Evolutionary conservation across 1,139 yeast genomes (phyloP).

Genomic region (Pichia sp.): DNA sequence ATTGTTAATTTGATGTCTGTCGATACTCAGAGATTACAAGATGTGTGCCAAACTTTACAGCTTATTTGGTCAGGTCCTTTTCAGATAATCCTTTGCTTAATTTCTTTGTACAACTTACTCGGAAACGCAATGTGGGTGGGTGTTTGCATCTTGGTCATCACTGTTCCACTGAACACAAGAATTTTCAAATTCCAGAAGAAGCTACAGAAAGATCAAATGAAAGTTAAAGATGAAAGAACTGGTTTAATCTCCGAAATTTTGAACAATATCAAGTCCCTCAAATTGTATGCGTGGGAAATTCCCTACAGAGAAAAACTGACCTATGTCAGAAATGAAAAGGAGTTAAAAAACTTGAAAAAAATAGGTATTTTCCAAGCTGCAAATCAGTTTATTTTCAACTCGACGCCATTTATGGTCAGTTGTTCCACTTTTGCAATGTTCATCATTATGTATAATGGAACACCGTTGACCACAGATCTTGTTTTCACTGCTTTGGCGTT

Average conservation of each 20-base stretch:
- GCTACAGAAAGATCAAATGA: constrained; percentile 73
- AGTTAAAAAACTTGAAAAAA: constrained; percentile 67
- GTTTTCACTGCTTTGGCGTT: constrained; percentile 93
- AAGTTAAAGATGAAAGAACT: constrained; percentile 63
- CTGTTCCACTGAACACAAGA: constrained; percentile 79
- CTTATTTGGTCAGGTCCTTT: constrained; percentile 96
- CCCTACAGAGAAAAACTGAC: constrained; percentile 74
- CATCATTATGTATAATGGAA: constrained; percentile 54
- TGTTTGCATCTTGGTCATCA: constrained; percentile 71
- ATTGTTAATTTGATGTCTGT: constrained; percentile 96
- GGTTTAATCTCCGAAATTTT: constrained; percentile 79
- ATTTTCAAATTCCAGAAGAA: constrained; percentile 71
- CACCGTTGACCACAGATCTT: constrained; percentile 79
- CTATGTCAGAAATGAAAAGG: constrained; percentile 84
- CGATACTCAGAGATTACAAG: constrained; percentile 92
- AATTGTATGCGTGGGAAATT: constrained; percentile 90
- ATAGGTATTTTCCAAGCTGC: constrained; percentile 77
- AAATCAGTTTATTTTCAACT: constrained; percentile 73
- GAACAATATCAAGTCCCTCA: constrained; percentile 86
- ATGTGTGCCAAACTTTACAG: constrained; percentile 79
- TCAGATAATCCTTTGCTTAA: constrained; percentile 77
- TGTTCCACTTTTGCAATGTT: constrained; percentile 88
- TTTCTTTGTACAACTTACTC: constrained; percentile 66
- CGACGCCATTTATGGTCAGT: constrained; percentile 88
- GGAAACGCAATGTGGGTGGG: constrained; percentile 99